Conservation (phyloP, 805 yeast species). For the Zygotorulaspora florentina region DNA sequence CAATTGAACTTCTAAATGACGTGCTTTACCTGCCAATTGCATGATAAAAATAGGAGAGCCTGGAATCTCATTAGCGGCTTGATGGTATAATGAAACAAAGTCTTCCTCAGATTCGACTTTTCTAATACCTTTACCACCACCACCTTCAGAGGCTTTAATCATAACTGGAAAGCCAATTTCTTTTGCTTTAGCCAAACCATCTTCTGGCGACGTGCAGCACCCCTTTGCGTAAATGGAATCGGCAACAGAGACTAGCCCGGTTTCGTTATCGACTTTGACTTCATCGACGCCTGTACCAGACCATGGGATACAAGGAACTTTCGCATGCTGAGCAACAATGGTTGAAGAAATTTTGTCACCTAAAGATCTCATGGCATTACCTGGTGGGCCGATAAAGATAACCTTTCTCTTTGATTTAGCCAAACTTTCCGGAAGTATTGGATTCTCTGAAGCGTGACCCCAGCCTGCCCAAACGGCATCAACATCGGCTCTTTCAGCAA, state of each 20-base stretch:
- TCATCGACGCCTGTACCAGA: constrained; percentile 95
- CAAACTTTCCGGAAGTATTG: constrained; percentile 84
- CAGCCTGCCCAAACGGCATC: constrained; percentile 99
- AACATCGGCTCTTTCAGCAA: constrained; percentile 93
- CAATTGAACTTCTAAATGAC: constrained; percentile 97
- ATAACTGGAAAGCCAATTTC: constrained; percentile 95
- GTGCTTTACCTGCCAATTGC: constrained; percentile 95
- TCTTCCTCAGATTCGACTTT: constrained; percentile 84
- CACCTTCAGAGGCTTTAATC: constrained; percentile 99
- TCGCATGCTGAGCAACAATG: constrained; percentile 97
- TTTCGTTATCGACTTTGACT: constrained; percentile 61
- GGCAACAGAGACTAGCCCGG: constrained; percentile 83
- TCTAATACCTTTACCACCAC: constrained; percentile 99
- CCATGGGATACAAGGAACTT: constrained; percentile 99
- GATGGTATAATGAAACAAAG: constrained; percentile 72
- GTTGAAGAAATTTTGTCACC: constrained; percentile 98
- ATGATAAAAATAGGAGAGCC: constrained; percentile 98
- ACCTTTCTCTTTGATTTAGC: constrained; percentile 90
- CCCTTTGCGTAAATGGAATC: constrained; percentile 83
- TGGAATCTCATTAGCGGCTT: constrained; percentile 96
- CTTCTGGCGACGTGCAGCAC: constrained; percentile 80
- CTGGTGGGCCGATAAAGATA: constrained; percentile 97
- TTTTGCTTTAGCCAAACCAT: constrained; percentile 81
- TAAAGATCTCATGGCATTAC: constrained; percentile 97
- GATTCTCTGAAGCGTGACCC: constrained; percentile 99